Conservation (phyloP, 805 yeast genomes). For the Myxozyma nipponensis region DNA sequence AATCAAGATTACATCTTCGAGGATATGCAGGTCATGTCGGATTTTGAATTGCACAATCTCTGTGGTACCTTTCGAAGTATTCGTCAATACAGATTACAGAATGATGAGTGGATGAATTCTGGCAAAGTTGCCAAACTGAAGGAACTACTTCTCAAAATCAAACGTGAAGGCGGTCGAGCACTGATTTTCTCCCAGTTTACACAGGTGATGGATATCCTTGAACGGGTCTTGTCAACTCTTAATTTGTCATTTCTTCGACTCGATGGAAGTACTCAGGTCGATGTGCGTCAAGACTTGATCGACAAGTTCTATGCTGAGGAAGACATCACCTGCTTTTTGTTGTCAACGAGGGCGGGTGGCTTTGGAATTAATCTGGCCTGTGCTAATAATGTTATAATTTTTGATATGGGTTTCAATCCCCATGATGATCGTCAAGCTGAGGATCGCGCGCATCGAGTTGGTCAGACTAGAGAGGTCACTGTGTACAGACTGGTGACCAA, state of each 20-base stretch:
- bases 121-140: constrained; percentile 68
- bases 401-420: constrained; percentile 93
- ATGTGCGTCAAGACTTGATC: constrained; percentile 84
- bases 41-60: constrained; percentile 74
- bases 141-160: constrained; percentile 54
- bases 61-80: constrained; percentile 74
- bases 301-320: constrained; percentile 83
- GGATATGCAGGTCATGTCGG: constrained; percentile 94
- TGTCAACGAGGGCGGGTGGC: constrained; percentile 97
- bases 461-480: constrained; percentile 79
- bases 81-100: constrained; percentile 49
- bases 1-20: constrained; percentile 73
- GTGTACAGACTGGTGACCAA: constrained; percentile 71
- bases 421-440: constrained; percentile 99
- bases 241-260: constrained; percentile 71
- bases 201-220: constrained; percentile 84
- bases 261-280: constrained; percentile 94
- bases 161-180: constrained; percentile 58
- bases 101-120: constrained; percentile 50
- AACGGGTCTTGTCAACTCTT: constrained; percentile 60
- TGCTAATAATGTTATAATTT: constrained; percentile 87
- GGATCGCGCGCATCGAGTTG: constrained; percentile 97
- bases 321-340: constrained; percentile 75
- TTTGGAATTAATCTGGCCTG: constrained; percentile 96
- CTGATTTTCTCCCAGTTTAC: constrained; percentile 89